These are phyloP conservation scores for Dactylellina sp. DNA, from an alignment of 2,329 filamentous ascomycete genomes.

Conservation along the genomic window DNA sequence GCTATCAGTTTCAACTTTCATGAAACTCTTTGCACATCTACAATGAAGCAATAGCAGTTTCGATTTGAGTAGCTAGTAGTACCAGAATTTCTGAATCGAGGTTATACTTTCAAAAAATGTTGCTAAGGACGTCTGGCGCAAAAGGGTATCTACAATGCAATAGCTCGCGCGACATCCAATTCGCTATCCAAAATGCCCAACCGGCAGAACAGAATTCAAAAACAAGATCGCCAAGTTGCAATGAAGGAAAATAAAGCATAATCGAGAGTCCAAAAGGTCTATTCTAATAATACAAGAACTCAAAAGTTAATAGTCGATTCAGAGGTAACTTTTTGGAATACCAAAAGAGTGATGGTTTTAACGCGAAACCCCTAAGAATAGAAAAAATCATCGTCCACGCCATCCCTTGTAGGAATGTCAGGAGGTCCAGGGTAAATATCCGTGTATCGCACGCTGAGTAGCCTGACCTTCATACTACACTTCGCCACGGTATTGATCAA, in stretches of 20 bases:
- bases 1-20: no score
- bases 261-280: slow-evolving; percentile 29
- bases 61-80: background rate
- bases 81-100: background rate
- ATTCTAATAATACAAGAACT: slow-evolving; percentile 42
- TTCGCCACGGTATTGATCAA: slow-evolving; percentile 85
- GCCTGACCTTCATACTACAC: slow-evolving; percentile 89
- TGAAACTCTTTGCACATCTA: no score
- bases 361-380: slow-evolving; percentile 54
- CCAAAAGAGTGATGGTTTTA: background rate
- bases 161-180: background rate
- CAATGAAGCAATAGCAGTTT: background rate
- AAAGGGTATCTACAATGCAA: slow-evolving; percentile 49
- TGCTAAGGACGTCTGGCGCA: slow-evolving; percentile 1
- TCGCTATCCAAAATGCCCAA: slow-evolving; percentile 30
- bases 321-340: slow-evolving; percentile 15
- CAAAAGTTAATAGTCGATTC: slow-evolving; percentile 10
- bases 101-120: slow-evolving; percentile 2
- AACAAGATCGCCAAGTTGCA: slow-evolving; percentile 6
- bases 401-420: slow-evolving; percentile 82
- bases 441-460: slow-evolving; percentile 89
- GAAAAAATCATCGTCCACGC: slow-evolving; percentile 82
- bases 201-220: slow-evolving; percentile 12
- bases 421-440: slow-evolving; percentile 77
- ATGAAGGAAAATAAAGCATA: background rate